Base-by-base conservation (phyloP, 2,329 filamentous ascomycete genomes). In the Stemphylium vesicarium region DNA sequence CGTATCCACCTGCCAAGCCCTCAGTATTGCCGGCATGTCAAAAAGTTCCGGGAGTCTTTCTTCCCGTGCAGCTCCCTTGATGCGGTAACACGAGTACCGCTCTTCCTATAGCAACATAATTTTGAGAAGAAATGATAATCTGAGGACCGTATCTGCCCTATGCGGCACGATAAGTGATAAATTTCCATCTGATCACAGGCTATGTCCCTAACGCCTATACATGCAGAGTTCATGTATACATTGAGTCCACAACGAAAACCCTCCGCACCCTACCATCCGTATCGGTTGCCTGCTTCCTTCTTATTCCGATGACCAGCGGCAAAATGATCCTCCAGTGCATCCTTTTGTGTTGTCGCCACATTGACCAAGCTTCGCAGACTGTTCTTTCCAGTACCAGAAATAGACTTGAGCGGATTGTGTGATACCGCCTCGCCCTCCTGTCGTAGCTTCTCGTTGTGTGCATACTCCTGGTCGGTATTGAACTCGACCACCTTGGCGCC, bases 301-400 rank as follows among this genome's bases (percentile, higher is more conserved):
- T 91, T 88, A 69, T 93, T 95, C 66, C 84, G 85, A 78, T 85
- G 88, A 5, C 92, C 91, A 63, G 88, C 81, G 16, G 92, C 92
- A 79, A 96, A 97, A 72, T 91, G 93, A 70, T 98, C 94, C 77
- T 97, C 92, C 63, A 97, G 79, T 2, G 92, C 92, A 10, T 96
- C 92, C 71, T 88, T 87, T 77, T 98, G 92, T 59, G 83, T 90
- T 63, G 86, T 86, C 22, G 91, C 93, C 57, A 89, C 89, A 75
- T 87, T 92, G 63, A 98, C 90, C 65, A 98, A 81, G 79, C 96
- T 92, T 70, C 88, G 88, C 74, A 98, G 81, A 68, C 85, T 96
- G 77, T 97, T 92, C 79, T 97, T 97, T 56, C 92, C 91, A 3
- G 92, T 90, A 8, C 71, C 72, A 20, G 91, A 88, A 71, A 96